phyloP scores from a whole-genome alignment of 2,329 filamentous ascomycete species.

The Alternaria rosae region DNA sequence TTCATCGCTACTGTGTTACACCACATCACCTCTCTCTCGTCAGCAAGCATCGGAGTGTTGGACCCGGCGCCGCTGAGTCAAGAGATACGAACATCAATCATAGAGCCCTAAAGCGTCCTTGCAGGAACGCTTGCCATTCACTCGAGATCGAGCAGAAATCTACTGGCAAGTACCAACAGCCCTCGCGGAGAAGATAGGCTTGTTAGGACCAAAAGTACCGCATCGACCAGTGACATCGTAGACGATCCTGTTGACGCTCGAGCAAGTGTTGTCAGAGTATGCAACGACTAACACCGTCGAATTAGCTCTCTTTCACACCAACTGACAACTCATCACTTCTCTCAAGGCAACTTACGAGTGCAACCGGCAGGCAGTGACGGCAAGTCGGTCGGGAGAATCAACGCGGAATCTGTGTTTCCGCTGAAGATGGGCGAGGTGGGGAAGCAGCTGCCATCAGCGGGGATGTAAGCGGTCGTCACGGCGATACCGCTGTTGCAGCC shows the following conservation, averaged over 20 bases:
- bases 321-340: background rate
- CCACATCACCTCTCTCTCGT: background rate
- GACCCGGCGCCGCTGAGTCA: conserved; percentile 6
- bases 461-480: conserved; percentile 20
- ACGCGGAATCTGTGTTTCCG: conserved; percentile 20
- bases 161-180: conserved; percentile 20
- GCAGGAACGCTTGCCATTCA: background rate
- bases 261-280: conserved; percentile 12
- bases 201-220: conserved; percentile 16
- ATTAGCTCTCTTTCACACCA: background rate
- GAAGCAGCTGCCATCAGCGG: conserved; percentile 24
- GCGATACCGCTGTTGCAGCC: conserved; percentile 14
- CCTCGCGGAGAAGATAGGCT: conserved; percentile 18
- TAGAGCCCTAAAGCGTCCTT: background rate
- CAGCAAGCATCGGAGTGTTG: conserved; percentile 11
- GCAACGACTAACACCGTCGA: conserved; percentile 2
- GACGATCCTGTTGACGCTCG: conserved; percentile 5
- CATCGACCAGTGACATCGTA: conserved; percentile 10
- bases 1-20: background rate
- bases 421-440: conserved; percentile 20
- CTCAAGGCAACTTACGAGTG: conserved; percentile 12
- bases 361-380: conserved; percentile 15
- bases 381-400: conserved; percentile 1
- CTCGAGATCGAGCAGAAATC: background rate
- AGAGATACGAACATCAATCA: background rate